A percentile compares a stretch with the other conserved stretches of the same genome.
phyloP scores from a whole-genome alignment of 1,284 basidiomycete species.

The Boletus subluridellus region DNA sequence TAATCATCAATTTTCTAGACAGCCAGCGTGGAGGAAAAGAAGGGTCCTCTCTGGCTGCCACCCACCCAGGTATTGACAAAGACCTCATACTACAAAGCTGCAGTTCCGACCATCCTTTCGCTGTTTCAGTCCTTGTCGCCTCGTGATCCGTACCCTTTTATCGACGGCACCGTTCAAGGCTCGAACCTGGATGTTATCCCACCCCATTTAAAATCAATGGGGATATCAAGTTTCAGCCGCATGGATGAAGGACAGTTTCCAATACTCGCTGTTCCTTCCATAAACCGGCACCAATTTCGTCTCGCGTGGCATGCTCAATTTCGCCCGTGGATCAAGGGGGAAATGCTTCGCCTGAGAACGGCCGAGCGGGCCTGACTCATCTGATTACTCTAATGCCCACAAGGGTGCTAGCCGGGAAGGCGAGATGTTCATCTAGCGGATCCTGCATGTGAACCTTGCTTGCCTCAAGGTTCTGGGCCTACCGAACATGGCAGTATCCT shows the following conservation, averaged over 20 bases:
- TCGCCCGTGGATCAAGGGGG: constrained; percentile 2
- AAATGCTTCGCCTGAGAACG: constrained; percentile 18
- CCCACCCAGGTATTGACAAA: background rate
- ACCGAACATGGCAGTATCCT: constrained; percentile 18
- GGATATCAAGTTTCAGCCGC: background rate
- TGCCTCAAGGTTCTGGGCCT: constrained; percentile 17
- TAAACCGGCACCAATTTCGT: background rate
- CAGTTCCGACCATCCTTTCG: background rate
- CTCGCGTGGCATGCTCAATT: constrained; percentile 2
- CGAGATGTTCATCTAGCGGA: constrained; percentile 14
- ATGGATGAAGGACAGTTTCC: background rate
- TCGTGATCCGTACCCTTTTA: constrained; percentile 10
- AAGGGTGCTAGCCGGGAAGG: constrained; percentile 10
- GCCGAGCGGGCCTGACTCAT: background rate
- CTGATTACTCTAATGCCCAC: constrained; percentile 10
- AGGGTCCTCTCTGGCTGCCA: background rate
- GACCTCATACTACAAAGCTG: background rate
- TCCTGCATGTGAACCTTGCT: constrained; percentile 23
- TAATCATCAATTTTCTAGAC: background rate
- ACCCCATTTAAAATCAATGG: background rate
- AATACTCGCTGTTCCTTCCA: constrained; percentile 1
- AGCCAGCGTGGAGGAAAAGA: background rate
- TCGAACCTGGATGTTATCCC: background rate
- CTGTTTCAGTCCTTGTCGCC: background rate
- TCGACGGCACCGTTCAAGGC: background rate